Evolutionary conservation across 371 early-diverging fungal species (phyloP).

Genomic region (Batkoa obscura): DNA sequence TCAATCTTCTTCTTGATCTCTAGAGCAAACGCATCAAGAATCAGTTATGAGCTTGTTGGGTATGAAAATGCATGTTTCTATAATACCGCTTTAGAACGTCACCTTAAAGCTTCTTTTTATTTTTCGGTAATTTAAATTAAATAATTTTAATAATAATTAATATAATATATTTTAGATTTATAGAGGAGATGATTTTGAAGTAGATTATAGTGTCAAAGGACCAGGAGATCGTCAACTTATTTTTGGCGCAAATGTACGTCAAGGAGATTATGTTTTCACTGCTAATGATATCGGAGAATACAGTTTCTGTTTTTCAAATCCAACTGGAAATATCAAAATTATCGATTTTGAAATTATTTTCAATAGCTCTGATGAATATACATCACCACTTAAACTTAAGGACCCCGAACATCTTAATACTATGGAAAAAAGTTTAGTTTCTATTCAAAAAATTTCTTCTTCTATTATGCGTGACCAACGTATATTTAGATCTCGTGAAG

Average conservation of each 20-base stretch:
- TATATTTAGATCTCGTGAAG: constrained; percentile 68
- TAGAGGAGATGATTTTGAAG: constrained; percentile 4
- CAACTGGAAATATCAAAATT: constrained; percentile 76
- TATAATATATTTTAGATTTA: not conserved
- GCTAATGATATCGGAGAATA: constrained; percentile 68
- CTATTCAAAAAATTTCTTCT: constrained; percentile 9
- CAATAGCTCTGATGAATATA: constrained; percentile 49
- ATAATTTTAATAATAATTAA: not conserved
- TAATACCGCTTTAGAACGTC: not conserved
- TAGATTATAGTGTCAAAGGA: not conserved
- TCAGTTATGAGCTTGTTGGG: constrained; percentile 2
- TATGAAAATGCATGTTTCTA: constrained; percentile 5
- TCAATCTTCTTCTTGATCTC: too few relatives aligned
- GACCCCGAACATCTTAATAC: constrained; percentile 26
- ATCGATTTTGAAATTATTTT: constrained; percentile 79
- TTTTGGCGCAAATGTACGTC: constrained; percentile 58
- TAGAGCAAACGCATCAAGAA: not conserved
- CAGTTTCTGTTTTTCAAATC: constrained; percentile 83
- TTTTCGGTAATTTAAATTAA: constrained; percentile 2
- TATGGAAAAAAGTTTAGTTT: constrained; percentile 41
- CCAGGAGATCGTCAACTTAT: constrained; percentile 16
- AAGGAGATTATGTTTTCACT: constrained; percentile 79
- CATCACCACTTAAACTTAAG: constrained; percentile 14
- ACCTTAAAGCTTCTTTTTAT: constrained; percentile 1
- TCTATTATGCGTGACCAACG: constrained; percentile 51